Evolutionary conservation across 2,329 filamentous ascomycete genomes (phyloP).

Genomic region (Cordyceps fumosorosea): DNA sequence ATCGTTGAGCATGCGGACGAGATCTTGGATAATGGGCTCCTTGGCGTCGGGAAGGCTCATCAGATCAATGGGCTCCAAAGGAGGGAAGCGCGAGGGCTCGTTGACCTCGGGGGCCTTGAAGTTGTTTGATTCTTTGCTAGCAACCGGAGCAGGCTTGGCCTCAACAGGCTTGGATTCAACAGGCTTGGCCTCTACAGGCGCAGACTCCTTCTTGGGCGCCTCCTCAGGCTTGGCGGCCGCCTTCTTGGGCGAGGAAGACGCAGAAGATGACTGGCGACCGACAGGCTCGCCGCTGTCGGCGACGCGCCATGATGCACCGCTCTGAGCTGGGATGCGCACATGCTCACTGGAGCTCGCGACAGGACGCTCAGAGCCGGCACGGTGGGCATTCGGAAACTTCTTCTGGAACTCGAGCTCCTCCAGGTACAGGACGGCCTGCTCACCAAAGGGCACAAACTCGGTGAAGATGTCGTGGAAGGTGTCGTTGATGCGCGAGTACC

Average conservation of each 20-base stretch:
- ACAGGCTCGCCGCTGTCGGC: slow-evolving; percentile 52
- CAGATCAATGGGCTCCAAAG: slow-evolving; percentile 68
- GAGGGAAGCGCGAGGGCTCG: slow-evolving; percentile 57
- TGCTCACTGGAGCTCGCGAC: slow-evolving; percentile 45
- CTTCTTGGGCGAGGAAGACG: slow-evolving; percentile 27
- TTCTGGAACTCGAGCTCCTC: slow-evolving; percentile 92
- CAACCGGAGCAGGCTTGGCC: slow-evolving; percentile 16
- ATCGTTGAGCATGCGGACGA: slow-evolving; percentile 93
- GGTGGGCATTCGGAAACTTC: slow-evolving; percentile 57
- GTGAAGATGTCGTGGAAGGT: slow-evolving; percentile 99
- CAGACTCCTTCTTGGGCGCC: slow-evolving; percentile 22
- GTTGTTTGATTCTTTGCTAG: slow-evolving; percentile 23
- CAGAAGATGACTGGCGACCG: slow-evolving; percentile 57
- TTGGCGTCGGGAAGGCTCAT: slow-evolving; percentile 67
- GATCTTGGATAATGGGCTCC: slow-evolving; percentile 84
- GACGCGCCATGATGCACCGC: slow-evolving; percentile 76
- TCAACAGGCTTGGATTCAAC: slow-evolving; percentile 25
- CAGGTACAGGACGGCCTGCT: slow-evolving; percentile 89
- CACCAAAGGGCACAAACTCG: slow-evolving; percentile 89
- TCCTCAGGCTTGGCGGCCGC: slow-evolving; percentile 23
- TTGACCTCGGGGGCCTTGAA: slow-evolving; percentile 57
- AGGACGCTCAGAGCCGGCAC: slow-evolving; percentile 35
- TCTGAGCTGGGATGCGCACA: slow-evolving; percentile 78
- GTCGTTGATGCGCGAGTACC: slow-evolving; percentile 88
- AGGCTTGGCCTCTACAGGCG: not conserved